Evolutionary conservation across 805 yeast genomes (phyloP), one percentile per base, ranked within the genome.

Genomic region (Clavispora phyllophila): DNA sequence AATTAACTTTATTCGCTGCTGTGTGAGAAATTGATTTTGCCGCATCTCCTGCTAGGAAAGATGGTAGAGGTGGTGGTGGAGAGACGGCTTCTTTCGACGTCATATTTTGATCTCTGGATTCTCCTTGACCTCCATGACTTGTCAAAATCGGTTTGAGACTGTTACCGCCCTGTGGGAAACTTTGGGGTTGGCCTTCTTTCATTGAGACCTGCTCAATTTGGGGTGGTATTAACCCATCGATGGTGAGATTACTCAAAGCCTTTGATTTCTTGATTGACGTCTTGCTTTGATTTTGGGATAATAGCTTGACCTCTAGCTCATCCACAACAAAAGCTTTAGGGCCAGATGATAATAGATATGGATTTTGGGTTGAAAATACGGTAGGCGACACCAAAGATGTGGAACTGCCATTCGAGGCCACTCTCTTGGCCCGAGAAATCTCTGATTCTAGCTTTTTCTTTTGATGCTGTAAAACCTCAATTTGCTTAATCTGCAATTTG

Each of bases 401-500:
- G 6, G 33, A 29, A 17, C 33, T 29, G n/a, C 33, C 33, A 29
- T 29, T 29, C 33, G 15, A 13, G 5, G 20, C 20, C 19, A 17
- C 6, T 29, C 33, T 29, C 23, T 40, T 27, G n/a, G 43, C 36
- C 6, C n/a, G 18, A 18, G 23, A 9, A 5, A 46, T 53, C 36
- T 54, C 58, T 26, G 54, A 48, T 40, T 57, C 57, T 42, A 60
- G 34, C 5, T 43, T 50, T 34, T 42, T 45, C 2, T 63, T 46
- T 36, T 62, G 62, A 7, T 41, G 32, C 43, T 55, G 61, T 24
- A 67, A 50, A 6, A 53, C 23, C 5, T 45, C 50, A 17, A 65
- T 60, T 32, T 61, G 57, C 17, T 44, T 54, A 33, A 60, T 48
- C 41, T 8, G 56, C 55, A 15, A 61, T 54, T 36, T 48, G 58